These are phyloP conservation scores for Hypoxylon sp. DNA, from an alignment of 2,329 filamentous ascomycete species.

Conservation along the genomic window DNA sequence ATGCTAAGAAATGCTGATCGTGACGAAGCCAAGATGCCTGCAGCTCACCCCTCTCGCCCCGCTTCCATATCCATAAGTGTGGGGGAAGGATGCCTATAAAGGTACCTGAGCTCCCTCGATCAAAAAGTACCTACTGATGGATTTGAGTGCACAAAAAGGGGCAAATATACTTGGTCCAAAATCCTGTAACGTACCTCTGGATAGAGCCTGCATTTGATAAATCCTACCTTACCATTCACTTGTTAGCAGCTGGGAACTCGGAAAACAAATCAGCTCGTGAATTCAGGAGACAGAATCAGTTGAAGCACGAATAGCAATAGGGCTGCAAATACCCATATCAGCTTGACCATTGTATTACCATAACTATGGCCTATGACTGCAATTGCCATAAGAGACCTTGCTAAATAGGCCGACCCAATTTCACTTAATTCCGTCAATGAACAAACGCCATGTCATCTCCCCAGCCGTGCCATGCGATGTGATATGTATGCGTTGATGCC, in stretches of 20 bases:
- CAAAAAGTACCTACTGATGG: not conserved
- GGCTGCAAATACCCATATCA: slow-evolving; percentile 1
- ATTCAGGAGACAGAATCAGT: not conserved
- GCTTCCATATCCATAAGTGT: slow-evolving; percentile 25
- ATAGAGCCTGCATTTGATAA: not conserved
- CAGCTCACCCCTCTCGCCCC: slow-evolving; percentile 9
- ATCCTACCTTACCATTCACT: not conserved
- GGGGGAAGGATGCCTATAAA: slow-evolving; percentile 8
- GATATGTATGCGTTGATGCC: slow-evolving; percentile 41
- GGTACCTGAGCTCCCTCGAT: not conserved
- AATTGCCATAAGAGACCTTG: slow-evolving; percentile 39
- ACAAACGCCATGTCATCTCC: slow-evolving; percentile 52
- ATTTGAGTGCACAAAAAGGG: not conserved
- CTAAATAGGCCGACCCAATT: slow-evolving; percentile 38
- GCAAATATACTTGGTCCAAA: not conserved
- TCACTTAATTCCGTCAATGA: slow-evolving; percentile 48
- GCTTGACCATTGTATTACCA: slow-evolving; percentile 30
- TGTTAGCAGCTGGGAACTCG: not conserved
- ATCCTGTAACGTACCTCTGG: not conserved
- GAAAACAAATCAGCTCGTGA: not conserved
- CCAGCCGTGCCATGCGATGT: slow-evolving; percentile 44
- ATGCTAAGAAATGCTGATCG: slow-evolving; percentile 24
- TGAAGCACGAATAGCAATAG: not conserved
- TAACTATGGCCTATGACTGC: slow-evolving; percentile 34
- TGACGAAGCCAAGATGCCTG: slow-evolving; percentile 35